A percentile compares a stretch with the other conserved stretches of the same genome.
Evolutionary conservation across 129 eudicot species (phyloP).

Genomic region (Logfia minima): DNA sequence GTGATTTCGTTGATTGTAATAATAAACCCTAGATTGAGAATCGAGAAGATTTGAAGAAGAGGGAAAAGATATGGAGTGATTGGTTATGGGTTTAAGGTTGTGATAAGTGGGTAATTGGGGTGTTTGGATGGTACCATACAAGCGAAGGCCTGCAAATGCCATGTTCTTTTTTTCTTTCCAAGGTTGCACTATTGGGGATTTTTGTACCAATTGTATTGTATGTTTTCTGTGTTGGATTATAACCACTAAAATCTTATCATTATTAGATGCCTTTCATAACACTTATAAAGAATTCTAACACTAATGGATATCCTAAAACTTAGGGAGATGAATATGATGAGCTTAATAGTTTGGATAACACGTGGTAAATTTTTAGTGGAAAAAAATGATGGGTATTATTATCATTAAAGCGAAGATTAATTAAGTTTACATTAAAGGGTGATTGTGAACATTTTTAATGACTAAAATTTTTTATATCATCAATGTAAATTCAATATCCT

Average conservation of each 20-base stretch:
- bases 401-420: no score
- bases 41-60: not conserved
- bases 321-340: no score
- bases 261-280: not conserved
- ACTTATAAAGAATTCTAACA: no score
- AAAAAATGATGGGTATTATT: no score
- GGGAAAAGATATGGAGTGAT: not conserved
- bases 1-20: not conserved
- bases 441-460: no score
- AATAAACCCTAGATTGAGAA: not conserved
- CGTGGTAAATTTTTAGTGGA: no score
- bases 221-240: not conserved
- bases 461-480: not conserved
- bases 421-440: no score
- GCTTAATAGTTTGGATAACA: no score
- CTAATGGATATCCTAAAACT: no score
- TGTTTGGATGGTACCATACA: conserved; percentile 15
- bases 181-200: not conserved
- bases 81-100: conserved; percentile 19
- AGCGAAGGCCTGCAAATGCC: conserved; percentile 1
- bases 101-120: conserved; percentile 5
- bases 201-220: conserved; percentile 5
- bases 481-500: not conserved
- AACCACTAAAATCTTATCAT: conserved; percentile 37
- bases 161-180: not conserved